phyloP scores from a whole-genome alignment of 768 basidiomycete species.

The Boletus pseudopeckii region DNA sequence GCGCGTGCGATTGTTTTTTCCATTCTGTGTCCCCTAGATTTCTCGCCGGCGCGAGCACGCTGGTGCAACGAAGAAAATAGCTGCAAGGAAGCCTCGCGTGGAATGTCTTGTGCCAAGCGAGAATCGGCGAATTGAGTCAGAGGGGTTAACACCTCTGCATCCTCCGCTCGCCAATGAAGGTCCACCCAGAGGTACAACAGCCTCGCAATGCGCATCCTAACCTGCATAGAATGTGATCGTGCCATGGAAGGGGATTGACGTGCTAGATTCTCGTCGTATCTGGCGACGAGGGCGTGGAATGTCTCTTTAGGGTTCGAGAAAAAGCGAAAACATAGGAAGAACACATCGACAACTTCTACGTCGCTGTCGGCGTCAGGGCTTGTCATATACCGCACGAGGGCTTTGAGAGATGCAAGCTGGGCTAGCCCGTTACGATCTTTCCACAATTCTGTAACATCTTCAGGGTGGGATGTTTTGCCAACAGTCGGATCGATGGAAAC shows the following conservation, averaged over 20 bases:
- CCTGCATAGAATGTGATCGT: constrained; percentile 41
- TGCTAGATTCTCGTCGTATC: constrained; percentile 42
- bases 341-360: constrained; percentile 45
- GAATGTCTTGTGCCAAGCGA: constrained; percentile 30
- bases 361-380: constrained; percentile 39
- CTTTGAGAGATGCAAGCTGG: constrained; percentile 37
- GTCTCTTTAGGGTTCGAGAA: constrained; percentile 53
- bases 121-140: constrained; percentile 32
- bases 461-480: constrained; percentile 30
- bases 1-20: constrained; percentile 26
- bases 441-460: constrained; percentile 29
- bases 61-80: constrained; percentile 32
- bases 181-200: constrained; percentile 70
- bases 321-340: constrained; percentile 71
- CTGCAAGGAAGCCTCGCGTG: constrained; percentile 22
- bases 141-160: constrained; percentile 36
- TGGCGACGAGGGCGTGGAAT: constrained; percentile 40
- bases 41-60: constrained; percentile 20
- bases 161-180: constrained; percentile 57
- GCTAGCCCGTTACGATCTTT: constrained; percentile 25
- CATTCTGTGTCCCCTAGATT: constrained; percentile 24
- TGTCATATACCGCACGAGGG: constrained; percentile 46
- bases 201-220: constrained; percentile 58
- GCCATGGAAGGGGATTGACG: constrained; percentile 31
- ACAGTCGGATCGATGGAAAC: constrained; percentile 24